Evolutionary conservation across 192 early-diverging fungal genomes (phyloP).

Genomic region (Coemansia sp.): DNA sequence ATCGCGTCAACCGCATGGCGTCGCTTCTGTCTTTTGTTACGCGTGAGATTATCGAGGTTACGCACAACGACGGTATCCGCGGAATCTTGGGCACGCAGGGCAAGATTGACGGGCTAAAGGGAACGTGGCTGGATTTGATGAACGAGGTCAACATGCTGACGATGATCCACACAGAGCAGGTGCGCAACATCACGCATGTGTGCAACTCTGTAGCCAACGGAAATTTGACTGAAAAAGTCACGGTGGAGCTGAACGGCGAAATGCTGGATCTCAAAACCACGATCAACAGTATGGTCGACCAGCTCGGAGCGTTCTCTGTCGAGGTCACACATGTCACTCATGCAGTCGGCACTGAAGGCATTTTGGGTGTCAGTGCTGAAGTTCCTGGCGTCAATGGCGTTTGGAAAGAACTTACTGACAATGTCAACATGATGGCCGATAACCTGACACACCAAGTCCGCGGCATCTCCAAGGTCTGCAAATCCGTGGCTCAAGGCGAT

Average conservation of each 20-base stretch:
- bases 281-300: constrained; percentile 47
- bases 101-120: constrained; percentile 14
- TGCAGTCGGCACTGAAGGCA: constrained; percentile 60
- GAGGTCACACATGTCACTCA: constrained; percentile 58
- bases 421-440: constrained; percentile 62
- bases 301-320: constrained; percentile 53
- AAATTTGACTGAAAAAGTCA: constrained; percentile 58
- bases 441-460: constrained; percentile 67
- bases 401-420: constrained; percentile 60
- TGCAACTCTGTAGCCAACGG: constrained; percentile 62
- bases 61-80: constrained; percentile 68
- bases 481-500: constrained; percentile 63
- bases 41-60: constrained; percentile 65
- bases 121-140: constrained; percentile 24
- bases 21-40: constrained; percentile 50
- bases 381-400: constrained; percentile 56
- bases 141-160: constrained; percentile 60
- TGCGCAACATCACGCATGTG: constrained; percentile 54
- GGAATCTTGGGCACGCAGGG: constrained; percentile 61
- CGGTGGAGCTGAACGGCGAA: constrained; percentile 59
- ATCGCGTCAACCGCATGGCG: constrained; percentile 53
- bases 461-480: constrained; percentile 59
- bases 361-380: constrained; percentile 55
- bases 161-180: constrained; percentile 58
- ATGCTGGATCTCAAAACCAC: constrained; percentile 61